A percentile compares a stretch with the other conserved stretches of the same genome.
Evolutionary conservation across 192 early-diverging fungal genomes (phyloP).

Genomic region (Coemansia sp.): DNA sequence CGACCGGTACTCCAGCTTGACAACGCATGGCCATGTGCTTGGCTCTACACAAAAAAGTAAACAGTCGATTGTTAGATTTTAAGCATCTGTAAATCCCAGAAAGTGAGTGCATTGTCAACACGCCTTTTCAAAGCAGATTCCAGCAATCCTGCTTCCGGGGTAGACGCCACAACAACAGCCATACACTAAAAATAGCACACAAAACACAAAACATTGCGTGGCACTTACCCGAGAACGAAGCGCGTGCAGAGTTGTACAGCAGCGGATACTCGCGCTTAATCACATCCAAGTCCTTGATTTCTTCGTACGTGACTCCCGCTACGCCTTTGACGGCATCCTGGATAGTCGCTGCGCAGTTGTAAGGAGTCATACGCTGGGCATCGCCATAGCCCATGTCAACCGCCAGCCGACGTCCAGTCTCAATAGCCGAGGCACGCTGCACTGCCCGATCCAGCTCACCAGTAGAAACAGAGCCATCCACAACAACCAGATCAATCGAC

Average conservation of each 20-base stretch:
- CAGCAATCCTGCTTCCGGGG: neutral
- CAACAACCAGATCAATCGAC: constrained; percentile 65
- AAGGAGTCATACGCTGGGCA: constrained; percentile 88
- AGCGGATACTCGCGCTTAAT: constrained; percentile 84
- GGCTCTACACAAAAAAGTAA: constrained; percentile 27
- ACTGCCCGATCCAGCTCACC: constrained; percentile 42
- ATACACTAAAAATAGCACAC: constrained; percentile 7
- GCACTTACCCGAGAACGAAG: constrained; percentile 66
- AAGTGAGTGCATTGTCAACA: neutral
- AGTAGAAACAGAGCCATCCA: constrained; percentile 20
- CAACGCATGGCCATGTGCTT: constrained; percentile 55
- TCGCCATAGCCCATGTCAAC: constrained; percentile 84
- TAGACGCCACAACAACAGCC: constrained; percentile 2
- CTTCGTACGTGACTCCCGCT: constrained; percentile 62
- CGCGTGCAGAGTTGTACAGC: constrained; percentile 77
- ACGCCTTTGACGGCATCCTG: constrained; percentile 63
- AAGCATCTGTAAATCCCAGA: neutral
- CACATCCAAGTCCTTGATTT: constrained; percentile 69
- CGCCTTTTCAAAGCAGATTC: neutral
- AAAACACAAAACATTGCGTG: neutral
- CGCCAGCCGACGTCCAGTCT: constrained; percentile 72
- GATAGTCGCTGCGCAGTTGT: constrained; percentile 72
- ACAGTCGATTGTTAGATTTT: neutral
- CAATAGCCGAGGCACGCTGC: constrained; percentile 68
- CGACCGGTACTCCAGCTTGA: constrained; percentile 65